Evolutionary conservation across 140 eudicot species (phyloP).

Genomic region (Stevia rebaudiana): DNA sequence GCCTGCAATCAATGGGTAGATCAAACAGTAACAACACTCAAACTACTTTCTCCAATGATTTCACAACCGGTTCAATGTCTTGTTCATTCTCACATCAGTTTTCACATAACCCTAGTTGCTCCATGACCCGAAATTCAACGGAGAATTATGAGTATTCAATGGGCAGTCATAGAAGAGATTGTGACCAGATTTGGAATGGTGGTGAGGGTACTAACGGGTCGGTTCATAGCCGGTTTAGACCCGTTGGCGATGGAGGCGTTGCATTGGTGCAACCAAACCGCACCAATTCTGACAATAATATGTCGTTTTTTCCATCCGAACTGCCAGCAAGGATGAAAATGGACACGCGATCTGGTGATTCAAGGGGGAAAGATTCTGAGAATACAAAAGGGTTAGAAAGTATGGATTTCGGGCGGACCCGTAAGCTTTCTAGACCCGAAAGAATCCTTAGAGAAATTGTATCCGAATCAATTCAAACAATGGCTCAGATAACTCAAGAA

Average conservation of each 20-base stretch:
- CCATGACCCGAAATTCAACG: conserved; percentile 61
- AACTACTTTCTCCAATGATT: conserved; percentile 63
- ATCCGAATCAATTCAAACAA: conserved; percentile 50
- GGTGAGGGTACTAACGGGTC: conserved; percentile 95
- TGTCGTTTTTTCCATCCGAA: conserved; percentile 70
- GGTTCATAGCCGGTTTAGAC: conserved; percentile 87
- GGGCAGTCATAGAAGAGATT: conserved; percentile 32
- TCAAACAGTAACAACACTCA: conserved; percentile 48
- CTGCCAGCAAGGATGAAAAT: conserved; percentile 50
- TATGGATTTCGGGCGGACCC: conserved; percentile 16
- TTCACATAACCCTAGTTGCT: conserved; percentile 82
- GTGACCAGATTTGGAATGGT: conserved; percentile 63
- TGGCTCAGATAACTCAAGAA: conserved; percentile 55
- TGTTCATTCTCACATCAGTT: conserved; percentile 67
- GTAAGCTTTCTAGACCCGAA: conserved; percentile 45
- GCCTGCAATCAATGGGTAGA: conserved; percentile 51
- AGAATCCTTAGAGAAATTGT: conserved; percentile 54
- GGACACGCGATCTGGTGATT: conserved; percentile 48
- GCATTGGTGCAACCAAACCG: conserved; percentile 25
- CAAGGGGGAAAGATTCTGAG: conserved; percentile 21
- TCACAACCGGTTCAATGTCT: conserved; percentile 47
- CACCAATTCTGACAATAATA: conserved; percentile 44
- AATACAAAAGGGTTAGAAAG: conserved; percentile 2
- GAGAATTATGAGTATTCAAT: conserved; percentile 51
- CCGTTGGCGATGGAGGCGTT: conserved; percentile 57